Evolutionary conservation across 805 yeast species (phyloP), one percentile per base, ranked within the genome.

Genomic region (Wickerhamomyces ciferrii): DNA sequence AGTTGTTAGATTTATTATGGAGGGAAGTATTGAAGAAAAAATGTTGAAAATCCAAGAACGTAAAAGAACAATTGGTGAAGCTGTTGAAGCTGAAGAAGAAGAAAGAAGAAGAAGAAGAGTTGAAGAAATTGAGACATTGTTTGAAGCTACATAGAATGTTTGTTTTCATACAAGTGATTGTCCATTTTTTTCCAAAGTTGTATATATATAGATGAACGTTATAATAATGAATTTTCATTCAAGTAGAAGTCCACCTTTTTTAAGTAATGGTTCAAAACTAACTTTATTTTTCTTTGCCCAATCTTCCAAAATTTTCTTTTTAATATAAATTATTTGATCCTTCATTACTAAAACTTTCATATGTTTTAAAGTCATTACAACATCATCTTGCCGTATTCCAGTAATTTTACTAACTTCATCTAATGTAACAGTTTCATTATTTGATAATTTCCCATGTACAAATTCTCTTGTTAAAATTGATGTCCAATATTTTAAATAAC

Each of bases 21-120:
- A 83, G 53, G 81, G 81, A 41, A 81, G 92, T 48, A 87, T 91
- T 20, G 98, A 91, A 61, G 94, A 84, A 50, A 81, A 89, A 55
- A 92, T 91, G 94, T 70, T 92, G 42, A 74, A 78, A 51, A 87
- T 92, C 36, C 98, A 91, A 62, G 96, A 87, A 52, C 69, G 91
- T 35, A 92, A 91, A 61, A 74, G 84, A 54, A 85, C 81, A 43
- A 70, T 85, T 48, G 92, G 92, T n/a, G 91, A 84, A 55, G 87
- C 85, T 0, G 83, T 85, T 41, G 87, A 83, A 37, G 80, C 78
- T 3, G 86, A 79, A 50, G 92, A 85, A 55, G 91, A 84, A 47
- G 92, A 84, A 58, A 72, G 87, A 61, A 68, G 87, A 44, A 78
- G 76, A 58, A 72, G 83, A 59, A 71, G 88, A 58, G 79, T 84